Evolutionary conservation across 202 grass and related monocot species (phyloP).

Genomic region (Tripidium arundinaceum): DNA sequence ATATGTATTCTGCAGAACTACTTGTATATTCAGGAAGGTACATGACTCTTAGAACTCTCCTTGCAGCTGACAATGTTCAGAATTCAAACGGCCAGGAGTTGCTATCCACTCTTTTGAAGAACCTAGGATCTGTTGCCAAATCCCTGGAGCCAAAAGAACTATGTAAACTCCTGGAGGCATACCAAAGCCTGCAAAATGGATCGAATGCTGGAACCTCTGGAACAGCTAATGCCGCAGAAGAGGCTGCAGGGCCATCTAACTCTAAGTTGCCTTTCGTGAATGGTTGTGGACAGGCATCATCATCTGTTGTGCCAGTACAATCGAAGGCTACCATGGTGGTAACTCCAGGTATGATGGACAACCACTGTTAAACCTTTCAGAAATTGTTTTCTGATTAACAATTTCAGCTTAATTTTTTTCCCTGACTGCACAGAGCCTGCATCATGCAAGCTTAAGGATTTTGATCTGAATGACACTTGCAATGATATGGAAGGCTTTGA

Average conservation of each 20-base stretch:
- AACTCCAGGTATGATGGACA: constrained; percentile 55
- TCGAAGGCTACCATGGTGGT: constrained; percentile 45
- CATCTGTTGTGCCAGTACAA: constrained; percentile 47
- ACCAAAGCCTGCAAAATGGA: constrained; percentile 75
- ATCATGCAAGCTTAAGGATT: constrained; percentile 58
- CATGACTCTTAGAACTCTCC: constrained; percentile 31
- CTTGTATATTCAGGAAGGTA: constrained; percentile 28
- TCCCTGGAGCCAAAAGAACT: constrained; percentile 83
- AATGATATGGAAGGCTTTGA: constrained; percentile 64
- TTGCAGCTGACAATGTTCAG: constrained; percentile 65
- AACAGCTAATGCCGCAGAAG: constrained; percentile 48
- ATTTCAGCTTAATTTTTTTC: constrained; percentile 23
- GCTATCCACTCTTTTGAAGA: constrained; percentile 63
- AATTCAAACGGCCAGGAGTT: constrained; percentile 64
- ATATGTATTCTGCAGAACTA: not conserved
- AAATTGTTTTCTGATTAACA: constrained; percentile 21
- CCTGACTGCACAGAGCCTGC: constrained; percentile 48
- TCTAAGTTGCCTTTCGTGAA: constrained; percentile 43
- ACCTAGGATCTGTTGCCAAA: constrained; percentile 65
- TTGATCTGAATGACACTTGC: constrained; percentile 94
- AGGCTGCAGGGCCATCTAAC: constrained; percentile 48
- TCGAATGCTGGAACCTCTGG: constrained; percentile 61
- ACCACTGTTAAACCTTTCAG: constrained; percentile 8
- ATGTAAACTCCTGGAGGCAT: constrained; percentile 62
- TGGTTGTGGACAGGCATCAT: constrained; percentile 38